These are phyloP conservation scores for Candida sp. DNA, from an alignment of 1,139 yeast species.

Conservation along the genomic window DNA sequence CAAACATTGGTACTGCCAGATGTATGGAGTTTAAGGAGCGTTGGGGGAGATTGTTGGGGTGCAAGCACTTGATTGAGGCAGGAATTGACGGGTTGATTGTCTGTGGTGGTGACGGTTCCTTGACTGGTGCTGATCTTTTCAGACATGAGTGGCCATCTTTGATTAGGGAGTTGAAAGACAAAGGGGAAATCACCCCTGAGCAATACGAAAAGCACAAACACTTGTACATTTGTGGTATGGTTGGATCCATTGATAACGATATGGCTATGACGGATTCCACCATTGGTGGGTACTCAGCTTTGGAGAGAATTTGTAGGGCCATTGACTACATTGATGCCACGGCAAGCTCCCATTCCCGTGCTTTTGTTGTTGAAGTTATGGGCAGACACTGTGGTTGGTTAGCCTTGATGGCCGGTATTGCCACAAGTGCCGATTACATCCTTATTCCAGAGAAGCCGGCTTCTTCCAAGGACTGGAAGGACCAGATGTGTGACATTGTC, in stretches of 20 bases:
- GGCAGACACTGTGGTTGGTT: conserved; percentile 93
- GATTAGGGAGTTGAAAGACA: conserved; percentile 59
- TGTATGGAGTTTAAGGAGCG: conserved; percentile 71
- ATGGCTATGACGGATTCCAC: conserved; percentile 86
- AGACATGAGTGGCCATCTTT: conserved; percentile 82
- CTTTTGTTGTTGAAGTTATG: conserved; percentile 89
- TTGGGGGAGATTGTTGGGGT: conserved; percentile 68
- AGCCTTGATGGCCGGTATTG: conserved; percentile 82
- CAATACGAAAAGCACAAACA: conserved; percentile 57
- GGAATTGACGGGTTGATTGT: conserved; percentile 84
- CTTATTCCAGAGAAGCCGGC: conserved; percentile 84
- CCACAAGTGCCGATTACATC: conserved; percentile 82
- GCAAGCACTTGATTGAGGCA: conserved; percentile 67
- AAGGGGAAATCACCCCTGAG: conserved; percentile 51
- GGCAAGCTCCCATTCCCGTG: conserved; percentile 82
- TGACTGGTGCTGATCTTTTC: conserved; percentile 84
- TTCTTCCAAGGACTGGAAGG: conserved; percentile 62
- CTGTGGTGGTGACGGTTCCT: conserved; percentile 87
- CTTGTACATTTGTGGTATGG: conserved; percentile 77
- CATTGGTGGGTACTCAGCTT: conserved; percentile 79
- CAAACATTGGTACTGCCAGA: conserved; percentile 83
- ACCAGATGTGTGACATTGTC: conserved; percentile 67
- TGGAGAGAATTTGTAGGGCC: conserved; percentile 77
- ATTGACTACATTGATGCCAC: conserved; percentile 86
- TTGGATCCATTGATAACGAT: conserved; percentile 85